A percentile compares a stretch with the other conserved stretches of the same genome.
These are phyloP conservation scores for Kwoniella dendrophila DNA, from an alignment of 768 basidiomycete genomes.

Conservation along the genomic window DNA sequence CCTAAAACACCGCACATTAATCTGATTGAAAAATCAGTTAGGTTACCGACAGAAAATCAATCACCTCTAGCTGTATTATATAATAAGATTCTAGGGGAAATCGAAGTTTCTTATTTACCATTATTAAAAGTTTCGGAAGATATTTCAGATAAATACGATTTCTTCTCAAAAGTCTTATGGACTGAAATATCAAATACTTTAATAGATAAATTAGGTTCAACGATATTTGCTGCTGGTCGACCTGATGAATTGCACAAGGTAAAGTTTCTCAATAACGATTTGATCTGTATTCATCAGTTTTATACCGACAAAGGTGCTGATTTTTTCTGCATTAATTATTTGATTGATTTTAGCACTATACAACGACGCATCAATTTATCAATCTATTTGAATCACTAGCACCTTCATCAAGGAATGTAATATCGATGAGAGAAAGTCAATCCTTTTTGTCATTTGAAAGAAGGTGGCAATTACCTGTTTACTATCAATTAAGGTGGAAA, in stretches of 20 bases:
- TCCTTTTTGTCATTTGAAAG: constrained; percentile 72
- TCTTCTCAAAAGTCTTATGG: constrained; percentile 88
- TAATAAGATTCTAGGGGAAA: constrained; percentile 66
- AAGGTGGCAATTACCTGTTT: constrained; percentile 94
- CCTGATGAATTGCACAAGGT: constrained; percentile 90
- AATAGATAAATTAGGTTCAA: constrained; percentile 77
- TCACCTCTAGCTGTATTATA: constrained; percentile 71
- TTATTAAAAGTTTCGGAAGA: constrained; percentile 54
- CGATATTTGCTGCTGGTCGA: constrained; percentile 87
- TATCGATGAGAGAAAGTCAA: constrained; percentile 71
- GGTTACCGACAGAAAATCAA: constrained; percentile 60
- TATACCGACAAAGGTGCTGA: not conserved
- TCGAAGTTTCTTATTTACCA: constrained; percentile 64
- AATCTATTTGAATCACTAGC: constrained; percentile 78
- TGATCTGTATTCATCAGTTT: not conserved
- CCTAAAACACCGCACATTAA: constrained; percentile 67
- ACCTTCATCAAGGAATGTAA: constrained; percentile 71
- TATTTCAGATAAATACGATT: constrained; percentile 64
- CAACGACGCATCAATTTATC: constrained; percentile 79
- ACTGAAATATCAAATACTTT: constrained; percentile 77
- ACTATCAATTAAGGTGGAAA: constrained; percentile 96
- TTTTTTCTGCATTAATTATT: not conserved
- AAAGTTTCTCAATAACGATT: not conserved
- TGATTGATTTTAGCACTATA: constrained; percentile 67
- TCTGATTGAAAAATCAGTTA: constrained; percentile 57